Evolutionary conservation across 2,329 filamentous ascomycete species (phyloP).

Genomic region (Colletotrichum spinosum): DNA sequence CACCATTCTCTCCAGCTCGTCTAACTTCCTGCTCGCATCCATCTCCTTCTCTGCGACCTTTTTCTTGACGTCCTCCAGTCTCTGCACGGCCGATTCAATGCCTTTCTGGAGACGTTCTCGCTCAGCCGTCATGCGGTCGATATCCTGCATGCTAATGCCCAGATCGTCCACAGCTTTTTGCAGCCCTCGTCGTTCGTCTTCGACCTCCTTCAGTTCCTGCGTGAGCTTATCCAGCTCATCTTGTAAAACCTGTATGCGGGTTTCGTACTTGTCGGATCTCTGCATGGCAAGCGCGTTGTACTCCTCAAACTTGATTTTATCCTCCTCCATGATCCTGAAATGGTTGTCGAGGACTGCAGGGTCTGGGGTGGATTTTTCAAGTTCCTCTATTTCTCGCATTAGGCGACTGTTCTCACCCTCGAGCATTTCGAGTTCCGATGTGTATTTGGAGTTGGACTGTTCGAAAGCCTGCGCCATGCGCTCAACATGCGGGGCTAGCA

Average conservation of each 20-base stretch:
- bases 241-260: conserved; percentile 82
- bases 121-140: conserved; percentile 98
- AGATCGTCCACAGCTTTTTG: conserved; percentile 91
- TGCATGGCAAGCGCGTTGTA: conserved; percentile 89
- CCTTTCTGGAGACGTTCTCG: conserved; percentile 92
- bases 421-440: conserved; percentile 84
- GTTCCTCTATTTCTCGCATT: conserved; percentile 86
- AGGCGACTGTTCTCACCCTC: conserved; percentile 88
- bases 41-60: conserved; percentile 86
- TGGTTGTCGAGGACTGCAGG: conserved; percentile 87
- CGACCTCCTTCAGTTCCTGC: conserved; percentile 80
- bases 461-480: conserved; percentile 92
- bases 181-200: conserved; percentile 82
- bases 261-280: conserved; percentile 90
- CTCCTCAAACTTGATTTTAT: conserved; percentile 93
- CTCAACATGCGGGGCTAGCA: conserved; percentile 86
- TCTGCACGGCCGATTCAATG: conserved; percentile 79
- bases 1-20: conserved; percentile 90
- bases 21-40: conserved; percentile 87
- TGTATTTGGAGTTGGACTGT: conserved; percentile 83
- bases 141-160: conserved; percentile 97
- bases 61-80: conserved; percentile 87
- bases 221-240: conserved; percentile 86
- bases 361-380: conserved; percentile 88
- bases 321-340: conserved; percentile 93